Evolutionary conservation across 2,329 filamentous ascomycete genomes (phyloP).

Genomic region (Exutisphaerella laricina): DNA sequence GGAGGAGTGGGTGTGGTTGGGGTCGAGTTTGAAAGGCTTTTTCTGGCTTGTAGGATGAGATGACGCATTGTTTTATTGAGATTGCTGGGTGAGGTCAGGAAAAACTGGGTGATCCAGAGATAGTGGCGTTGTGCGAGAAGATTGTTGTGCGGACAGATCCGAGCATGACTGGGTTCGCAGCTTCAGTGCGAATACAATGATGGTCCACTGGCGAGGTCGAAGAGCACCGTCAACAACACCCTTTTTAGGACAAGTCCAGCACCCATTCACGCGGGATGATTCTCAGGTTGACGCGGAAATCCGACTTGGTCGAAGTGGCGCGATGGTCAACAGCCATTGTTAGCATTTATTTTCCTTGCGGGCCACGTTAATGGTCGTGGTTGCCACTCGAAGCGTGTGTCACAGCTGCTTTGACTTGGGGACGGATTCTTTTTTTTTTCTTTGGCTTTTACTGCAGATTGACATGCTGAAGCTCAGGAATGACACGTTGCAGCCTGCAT

Average conservation of each 20-base stretch:
- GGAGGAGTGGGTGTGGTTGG: conserved; percentile 24
- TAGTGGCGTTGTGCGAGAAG: conserved; percentile 23
- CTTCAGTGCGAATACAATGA: conserved; percentile 18
- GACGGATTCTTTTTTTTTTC: no score
- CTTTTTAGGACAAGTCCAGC: conserved; percentile 28
- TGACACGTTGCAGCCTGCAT: no score
- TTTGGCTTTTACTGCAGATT: no score
- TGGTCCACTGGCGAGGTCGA: conserved; percentile 24
- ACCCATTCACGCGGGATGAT: conserved; percentile 29
- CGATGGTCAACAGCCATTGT: no score
- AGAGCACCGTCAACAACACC: conserved; percentile 20
- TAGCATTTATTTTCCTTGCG: no score
- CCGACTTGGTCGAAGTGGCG: no score
- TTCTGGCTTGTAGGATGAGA: conserved; percentile 31
- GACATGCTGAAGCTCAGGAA: no score
- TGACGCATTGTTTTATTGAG: conserved; percentile 33
- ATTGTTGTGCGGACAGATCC: conserved; percentile 23
- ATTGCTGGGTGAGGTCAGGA: conserved; percentile 23
- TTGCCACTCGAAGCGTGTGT: no score
- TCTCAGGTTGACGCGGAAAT: no score
- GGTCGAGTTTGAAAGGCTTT: conserved; percentile 29
- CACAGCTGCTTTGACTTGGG: no score
- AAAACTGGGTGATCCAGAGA: conserved; percentile 22
- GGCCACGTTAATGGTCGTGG: no score
- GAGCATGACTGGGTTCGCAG: conserved; percentile 22